A percentile compares a stretch with the other conserved stretches of the same genome.
Conservation (phyloP, 768 basidiomycete genomes). For the Pulveroboletus sp. region DNA sequence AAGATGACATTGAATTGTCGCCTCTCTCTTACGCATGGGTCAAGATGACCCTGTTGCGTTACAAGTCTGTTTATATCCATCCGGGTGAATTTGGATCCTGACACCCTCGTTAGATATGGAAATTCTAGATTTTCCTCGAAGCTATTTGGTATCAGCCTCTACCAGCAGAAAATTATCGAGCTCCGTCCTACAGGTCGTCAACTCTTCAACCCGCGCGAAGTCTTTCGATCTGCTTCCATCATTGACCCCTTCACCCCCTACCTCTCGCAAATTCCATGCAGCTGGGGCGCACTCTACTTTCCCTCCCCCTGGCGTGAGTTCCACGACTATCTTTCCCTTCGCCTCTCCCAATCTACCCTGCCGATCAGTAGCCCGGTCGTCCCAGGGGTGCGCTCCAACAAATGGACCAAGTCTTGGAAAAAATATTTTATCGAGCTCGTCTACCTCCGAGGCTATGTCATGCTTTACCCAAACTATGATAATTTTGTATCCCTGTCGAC, state of each 20-base stretch:
- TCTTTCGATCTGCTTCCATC: conserved; percentile 46
- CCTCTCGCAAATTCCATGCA: conserved; percentile 83
- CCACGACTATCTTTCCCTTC: conserved; percentile 67
- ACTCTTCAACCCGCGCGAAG: conserved; percentile 57
- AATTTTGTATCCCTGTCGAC: conserved; percentile 74
- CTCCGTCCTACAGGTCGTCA: conserved; percentile 62
- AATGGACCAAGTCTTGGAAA: conserved; percentile 83
- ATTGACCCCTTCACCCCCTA: conserved; percentile 57
- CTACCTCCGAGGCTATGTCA: conserved; percentile 76
- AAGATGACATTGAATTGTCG: conserved; percentile 84
- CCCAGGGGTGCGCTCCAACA: conserved; percentile 72
- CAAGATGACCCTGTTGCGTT: conserved; percentile 74
- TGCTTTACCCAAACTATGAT: conserved; percentile 85
- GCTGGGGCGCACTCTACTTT: conserved; percentile 91
- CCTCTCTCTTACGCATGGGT: conserved; percentile 82
- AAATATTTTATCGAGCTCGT: conserved; percentile 84
- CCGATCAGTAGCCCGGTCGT: conserved; percentile 48
- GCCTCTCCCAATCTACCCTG: conserved; percentile 48
- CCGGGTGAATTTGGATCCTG: background rate
- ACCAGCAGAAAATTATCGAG: conserved; percentile 81
- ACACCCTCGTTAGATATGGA: conserved; percentile 49
- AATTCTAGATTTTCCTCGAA: conserved; percentile 33
- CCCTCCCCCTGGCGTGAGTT: conserved; percentile 87
- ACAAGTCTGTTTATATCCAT: conserved; percentile 46
- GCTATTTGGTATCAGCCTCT: conserved; percentile 79